Base-by-base conservation (phyloP, 2,329 filamentous ascomycete genomes). In the Pseudogymnoascus sp. region DNA sequence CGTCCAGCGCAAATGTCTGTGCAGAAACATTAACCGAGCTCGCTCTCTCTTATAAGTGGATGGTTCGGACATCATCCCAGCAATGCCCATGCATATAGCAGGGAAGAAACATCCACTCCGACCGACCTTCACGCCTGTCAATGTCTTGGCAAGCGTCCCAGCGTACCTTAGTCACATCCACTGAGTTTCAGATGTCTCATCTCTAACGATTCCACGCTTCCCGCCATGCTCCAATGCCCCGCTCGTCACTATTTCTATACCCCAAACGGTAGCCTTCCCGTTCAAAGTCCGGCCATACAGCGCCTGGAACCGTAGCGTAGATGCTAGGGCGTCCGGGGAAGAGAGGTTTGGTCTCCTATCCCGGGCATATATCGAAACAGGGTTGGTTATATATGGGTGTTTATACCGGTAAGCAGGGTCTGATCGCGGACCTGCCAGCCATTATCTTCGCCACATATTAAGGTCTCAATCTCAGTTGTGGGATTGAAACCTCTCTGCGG, bases 181-280 rank as follows among this genome's bases (percentile, higher is more conserved):
- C 47, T 15, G 47, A 53, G 25, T 43, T 59, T 39, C 35, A 6
- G 41, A 4, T 35, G 22, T 47, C 20, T 60, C 35, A 15, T 60
- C 43, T 60, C 71, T 73, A 67, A 74, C 62, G 28, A 53, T 53
- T 53, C 18, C 47, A 33, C 47, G 11, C 43, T 53, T 30, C 43
- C 43, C 43, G 25, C 25, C 43, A 33, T 53, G 28, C 28, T 33
- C 47, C 47, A 20, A 33, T 53, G 47, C 47, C 28, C 28, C 47
- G 47, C 47, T 53, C 47, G 47, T 11, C 25, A 53, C 47, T 18
- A 53, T 53, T 53, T 53, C 47, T 33, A 33, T 33, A 33, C 47
- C 47, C 28, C 15, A 53, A 53, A 53, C 47, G 47, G 47, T 35
- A 53, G 28, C n/a, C 47, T 53, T 33, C 15, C 47, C 47, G 47